These are phyloP conservation scores for Candida glucosophila DNA, from an alignment of 1,139 yeast species.

Conservation along the genomic window DNA sequence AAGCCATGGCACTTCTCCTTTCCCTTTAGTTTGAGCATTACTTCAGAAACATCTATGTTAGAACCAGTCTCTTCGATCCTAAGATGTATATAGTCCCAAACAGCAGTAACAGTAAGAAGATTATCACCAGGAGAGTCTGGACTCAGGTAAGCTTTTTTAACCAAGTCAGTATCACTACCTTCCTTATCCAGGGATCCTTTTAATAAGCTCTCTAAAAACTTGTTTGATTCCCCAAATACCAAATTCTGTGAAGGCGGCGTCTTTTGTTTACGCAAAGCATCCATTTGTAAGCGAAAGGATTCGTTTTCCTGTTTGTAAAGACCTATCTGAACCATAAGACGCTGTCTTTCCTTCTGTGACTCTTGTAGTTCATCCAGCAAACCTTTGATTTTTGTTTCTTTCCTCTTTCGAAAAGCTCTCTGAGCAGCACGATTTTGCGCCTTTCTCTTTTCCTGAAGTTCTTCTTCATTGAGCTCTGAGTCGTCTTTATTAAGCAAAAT, in stretches of 20 bases:
- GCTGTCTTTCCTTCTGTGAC: conserved; percentile 52
- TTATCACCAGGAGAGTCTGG: conserved; percentile 30
- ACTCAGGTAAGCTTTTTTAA: conserved; percentile 25
- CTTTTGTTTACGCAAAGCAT: conserved; percentile 6
- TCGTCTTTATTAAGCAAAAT: conserved; percentile 32
- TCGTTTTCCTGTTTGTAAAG: conserved; percentile 44
- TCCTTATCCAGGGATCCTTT: conserved; percentile 24
- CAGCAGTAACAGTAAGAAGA: conserved; percentile 65
- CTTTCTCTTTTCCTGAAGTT: conserved; percentile 48
- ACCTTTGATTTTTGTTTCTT: conserved; percentile 65
- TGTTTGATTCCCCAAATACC: conserved; percentile 33
- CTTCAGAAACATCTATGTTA: conserved; percentile 45
- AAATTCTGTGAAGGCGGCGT: conserved; percentile 30
- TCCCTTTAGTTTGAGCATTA: conserved; percentile 56
- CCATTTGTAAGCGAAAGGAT: conserved; percentile 33
- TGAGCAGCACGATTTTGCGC: conserved; percentile 89
- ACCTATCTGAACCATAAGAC: conserved; percentile 46
- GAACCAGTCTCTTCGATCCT: conserved; percentile 34
- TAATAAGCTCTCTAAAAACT: conserved; percentile 24
- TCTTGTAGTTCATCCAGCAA: conserved; percentile 50
- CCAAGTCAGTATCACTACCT: conserved; percentile 10
- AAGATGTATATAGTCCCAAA: conserved; percentile 66
- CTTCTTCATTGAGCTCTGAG: conserved; percentile 37
- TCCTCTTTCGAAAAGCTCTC: conserved; percentile 80
- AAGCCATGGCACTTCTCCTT: conserved; percentile 69